Evolutionary conservation across 805 yeast species (phyloP), one percentile per base, ranked within the genome.

Genomic region (Kregervanrija delftensis): DNA sequence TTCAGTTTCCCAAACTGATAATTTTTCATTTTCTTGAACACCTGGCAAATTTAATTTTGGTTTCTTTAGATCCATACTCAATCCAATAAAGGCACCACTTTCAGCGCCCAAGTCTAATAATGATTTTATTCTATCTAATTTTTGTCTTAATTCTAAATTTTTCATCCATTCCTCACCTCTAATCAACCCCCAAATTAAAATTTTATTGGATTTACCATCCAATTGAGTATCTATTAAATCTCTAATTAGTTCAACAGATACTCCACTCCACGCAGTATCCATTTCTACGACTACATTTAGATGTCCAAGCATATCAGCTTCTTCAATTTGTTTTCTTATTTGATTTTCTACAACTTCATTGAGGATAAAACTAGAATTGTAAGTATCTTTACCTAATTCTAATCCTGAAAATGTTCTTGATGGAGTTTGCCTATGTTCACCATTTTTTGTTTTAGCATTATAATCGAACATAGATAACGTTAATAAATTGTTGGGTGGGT

Each of bases 211-310:
- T 22, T 44, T 35, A 11, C 51, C 49, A 34, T 50, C 38, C 2
- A 50, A 40, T 36, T 50, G 53, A 31, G 40, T 45, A 33, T 50
- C 51, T 28, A 50, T 50, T 9, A 45, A 13, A 31, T 45, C 35
- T 13, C 41, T 54, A 17, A 89, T 46, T 49, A 80, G 51, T 39
- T 71, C 69, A 35, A 65, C 59, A 4, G 86, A 62, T 53, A 85
- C 79, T 0, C 96, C 96, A 40, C 88, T 83, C 98, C 98, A 91
- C 0, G 83, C 85, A 16, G 78, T 71, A 57, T 86, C 95, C 3
- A 82, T 52, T 42, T 89, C 96, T 0, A 84, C 74, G 2, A 81
- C 56, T 0, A 86, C 41, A 52, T 84, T 85, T 9, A 93, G 46
- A 0, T 96, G 96, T 44, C 74, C 76, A 14, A 90, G 57, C 28